phyloP scores from a whole-genome alignment of 1,139 yeast genomes.

The Hansenula lynferdii region DNA sequence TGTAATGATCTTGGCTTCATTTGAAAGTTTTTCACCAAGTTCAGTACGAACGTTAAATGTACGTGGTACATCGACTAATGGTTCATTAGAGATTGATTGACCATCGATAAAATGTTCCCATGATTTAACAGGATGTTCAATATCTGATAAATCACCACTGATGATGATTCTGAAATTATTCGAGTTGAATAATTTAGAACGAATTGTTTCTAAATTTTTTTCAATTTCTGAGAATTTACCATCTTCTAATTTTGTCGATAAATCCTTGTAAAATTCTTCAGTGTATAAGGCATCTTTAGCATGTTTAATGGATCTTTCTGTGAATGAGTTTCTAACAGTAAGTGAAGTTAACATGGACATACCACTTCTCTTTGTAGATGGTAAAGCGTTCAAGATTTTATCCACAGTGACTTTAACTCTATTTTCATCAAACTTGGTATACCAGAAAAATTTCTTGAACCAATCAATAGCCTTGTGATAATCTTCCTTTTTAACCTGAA shows the following conservation, averaged over 20 bases:
- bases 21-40: conserved; percentile 48
- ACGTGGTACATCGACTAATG: conserved; percentile 40
- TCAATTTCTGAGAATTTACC: conserved; percentile 46
- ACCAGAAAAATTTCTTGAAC: conserved; percentile 62
- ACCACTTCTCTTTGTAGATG: conserved; percentile 81
- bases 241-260: conserved; percentile 46
- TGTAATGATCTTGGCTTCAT: conserved; percentile 59
- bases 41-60: conserved; percentile 50
- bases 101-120: conserved; percentile 48
- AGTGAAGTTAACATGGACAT: conserved; percentile 64
- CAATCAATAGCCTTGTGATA: conserved; percentile 71
- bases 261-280: conserved; percentile 51
- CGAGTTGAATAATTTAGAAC: conserved; percentile 49
- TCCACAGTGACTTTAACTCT: conserved; percentile 71
- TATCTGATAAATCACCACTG: conserved; percentile 55
- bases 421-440: conserved; percentile 65
- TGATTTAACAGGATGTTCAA: conserved; percentile 51
- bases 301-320: conserved; percentile 56
- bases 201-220: conserved; percentile 51
- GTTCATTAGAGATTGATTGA: background rate
- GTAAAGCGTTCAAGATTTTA: conserved; percentile 66
- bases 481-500: conserved; percentile 58
- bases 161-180: conserved; percentile 66
- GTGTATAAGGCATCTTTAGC: conserved; percentile 63
- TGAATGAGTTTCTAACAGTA: conserved; percentile 47